Base-by-base conservation (phyloP, 139 green algal genomes). In the Auxenochlorella protothecoides region DNA sequence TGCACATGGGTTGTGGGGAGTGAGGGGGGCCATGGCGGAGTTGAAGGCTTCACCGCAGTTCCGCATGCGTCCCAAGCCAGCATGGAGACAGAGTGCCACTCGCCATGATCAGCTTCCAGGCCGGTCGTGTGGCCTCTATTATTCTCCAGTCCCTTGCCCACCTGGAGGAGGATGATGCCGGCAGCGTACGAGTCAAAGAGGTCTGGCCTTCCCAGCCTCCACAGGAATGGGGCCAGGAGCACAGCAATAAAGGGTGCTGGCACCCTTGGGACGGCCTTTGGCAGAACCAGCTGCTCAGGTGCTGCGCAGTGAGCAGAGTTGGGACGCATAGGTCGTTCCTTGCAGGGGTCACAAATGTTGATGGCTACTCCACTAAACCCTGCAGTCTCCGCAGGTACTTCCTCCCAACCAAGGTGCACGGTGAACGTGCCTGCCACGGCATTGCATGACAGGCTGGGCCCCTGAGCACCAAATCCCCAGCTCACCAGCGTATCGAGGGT, bases 221-320 rank as follows among this genome's bases (percentile, higher is more conserved):
- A 97, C 10, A 83, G 82, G 6, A 95, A 77, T 4, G 91, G 91
- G 5, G 91, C 87, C 7, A 90, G 68, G 55, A 89, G 13, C 3
- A 89, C 82, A 0, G 91, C 88, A 5, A 93, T 7, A n/a, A 85
- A 16, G 6, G 91, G 89, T 12, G 73, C 59, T 9, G 88, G 88
- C 3, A 86, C 78, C 27, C 78, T 68, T 0, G 91, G 91, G 78
- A 92, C 94, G 55, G 68, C 85, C 74, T 89, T 82, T 7, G 91
- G 91, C 83, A 97, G 82, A 9, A 97, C 87, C 65, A 96, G 83
- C 80, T 96, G 87, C 79, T 97, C 91, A n/a, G 91, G 91, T 2
- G 91, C 68, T 74, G 75, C 14, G 27, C 4, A 27, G 4, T 12
- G 53, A 11, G 44, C 14, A 62, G 15, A 56, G 56, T 9, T 3